Percentiles rank a stretch among this genome's conserved stretches.
Evolutionary conservation across 257 asterid genomes (phyloP).

Genomic region (Dorcoceras hygrometricum): DNA sequence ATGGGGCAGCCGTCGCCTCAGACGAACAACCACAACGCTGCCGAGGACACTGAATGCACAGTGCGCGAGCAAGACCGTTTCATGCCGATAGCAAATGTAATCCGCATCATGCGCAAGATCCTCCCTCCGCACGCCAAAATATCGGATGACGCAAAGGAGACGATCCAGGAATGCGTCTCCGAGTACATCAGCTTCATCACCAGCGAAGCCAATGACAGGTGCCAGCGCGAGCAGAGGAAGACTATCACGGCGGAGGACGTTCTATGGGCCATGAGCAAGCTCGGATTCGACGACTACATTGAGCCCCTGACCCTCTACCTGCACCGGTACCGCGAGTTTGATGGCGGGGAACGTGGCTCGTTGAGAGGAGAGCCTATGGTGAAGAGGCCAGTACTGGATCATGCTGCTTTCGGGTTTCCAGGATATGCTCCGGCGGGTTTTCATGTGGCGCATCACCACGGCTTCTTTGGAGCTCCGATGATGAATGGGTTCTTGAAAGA

Average conservation of each 20-base stretch:
- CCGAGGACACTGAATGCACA: constrained; percentile 51
- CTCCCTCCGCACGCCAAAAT: constrained; percentile 89
- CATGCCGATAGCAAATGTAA: constrained; percentile 96
- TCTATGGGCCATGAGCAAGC: constrained; percentile 96
- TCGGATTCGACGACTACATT: constrained; percentile 80
- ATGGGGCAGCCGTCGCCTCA: constrained; percentile 48
- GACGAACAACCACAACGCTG: constrained; percentile 26
- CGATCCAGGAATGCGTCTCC: constrained; percentile 90
- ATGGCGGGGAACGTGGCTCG: constrained; percentile 70
- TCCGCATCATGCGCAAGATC: constrained; percentile 82
- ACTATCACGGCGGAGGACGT: constrained; percentile 93
- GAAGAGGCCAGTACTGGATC: constrained; percentile 53
- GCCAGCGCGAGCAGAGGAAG: constrained; percentile 94
- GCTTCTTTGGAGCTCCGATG: constrained; percentile 39
- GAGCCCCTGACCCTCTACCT: constrained; percentile 85
- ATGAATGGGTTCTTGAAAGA: constrained; percentile 56
- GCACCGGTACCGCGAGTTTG: constrained; percentile 71
- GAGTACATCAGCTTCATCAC: constrained; percentile 94
- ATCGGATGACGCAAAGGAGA: constrained; percentile 93
- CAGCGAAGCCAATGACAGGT: constrained; percentile 88
- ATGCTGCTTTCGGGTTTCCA: constrained; percentile 30
- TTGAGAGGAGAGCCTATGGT: constrained; percentile 50
- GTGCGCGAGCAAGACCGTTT: constrained; percentile 94
- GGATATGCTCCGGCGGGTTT: constrained; percentile 35
- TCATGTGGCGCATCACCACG: constrained; percentile 52